Conservation (phyloP, 2,329 filamentous ascomycete genomes). For the Fusarium sp. region DNA sequence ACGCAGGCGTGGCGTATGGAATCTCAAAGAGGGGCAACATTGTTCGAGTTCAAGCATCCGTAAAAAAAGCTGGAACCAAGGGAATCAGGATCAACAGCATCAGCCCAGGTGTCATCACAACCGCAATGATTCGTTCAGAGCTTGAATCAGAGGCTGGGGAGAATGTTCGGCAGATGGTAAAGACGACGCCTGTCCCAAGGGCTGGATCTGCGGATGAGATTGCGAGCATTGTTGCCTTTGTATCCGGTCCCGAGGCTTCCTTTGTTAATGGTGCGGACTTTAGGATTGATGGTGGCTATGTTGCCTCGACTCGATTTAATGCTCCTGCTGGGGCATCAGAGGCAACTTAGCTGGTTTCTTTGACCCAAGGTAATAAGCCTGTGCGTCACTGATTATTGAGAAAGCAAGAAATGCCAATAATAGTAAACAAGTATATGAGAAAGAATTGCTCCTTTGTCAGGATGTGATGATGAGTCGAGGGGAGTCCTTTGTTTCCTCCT, state of each 20-base stretch:
- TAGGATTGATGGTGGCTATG: constrained; percentile 1
- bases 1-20: background rate
- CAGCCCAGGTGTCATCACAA: background rate
- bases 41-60: constrained; percentile 1
- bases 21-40: constrained; percentile 9
- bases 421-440: background rate
- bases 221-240: constrained; percentile 7
- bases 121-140: background rate
- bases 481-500: background rate
- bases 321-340: background rate
- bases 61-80: background rate
- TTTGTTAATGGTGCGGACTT: constrained; percentile 5
- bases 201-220: constrained; percentile 5
- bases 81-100: constrained; percentile 5
- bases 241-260: background rate
- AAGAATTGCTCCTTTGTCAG: background rate
- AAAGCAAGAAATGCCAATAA: background rate
- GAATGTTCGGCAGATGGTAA: background rate
- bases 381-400: background rate
- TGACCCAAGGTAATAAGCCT: background rate
- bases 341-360: background rate
- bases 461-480: background rate
- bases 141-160: background rate
- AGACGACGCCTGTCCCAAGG: background rate
- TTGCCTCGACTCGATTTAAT: background rate